Evolutionary conservation across 2,329 filamentous ascomycete species (phyloP), one percentile per base, ranked within the genome.

Genomic region (Ophiostoma australiae): DNA sequence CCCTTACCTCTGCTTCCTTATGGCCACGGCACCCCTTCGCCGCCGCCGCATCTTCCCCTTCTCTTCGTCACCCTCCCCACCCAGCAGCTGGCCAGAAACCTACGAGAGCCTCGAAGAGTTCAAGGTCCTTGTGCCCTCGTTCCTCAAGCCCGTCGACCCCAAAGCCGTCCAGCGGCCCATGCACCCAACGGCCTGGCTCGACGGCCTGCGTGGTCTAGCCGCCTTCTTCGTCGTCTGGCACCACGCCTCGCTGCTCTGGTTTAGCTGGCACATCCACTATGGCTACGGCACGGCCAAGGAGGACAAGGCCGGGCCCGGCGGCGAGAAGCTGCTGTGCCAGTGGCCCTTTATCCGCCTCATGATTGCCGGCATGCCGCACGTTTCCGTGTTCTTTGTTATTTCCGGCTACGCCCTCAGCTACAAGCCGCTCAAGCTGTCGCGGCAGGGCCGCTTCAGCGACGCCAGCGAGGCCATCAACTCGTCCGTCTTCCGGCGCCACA

Each of bases 141-240:
- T 74, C 37, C 61, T 73, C n/a, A 39, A 71, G 20, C 70, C 70
- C 10, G 33, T 2, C 17, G 69, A 70, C 15, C n/a, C 39, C 3
- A 48, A 31, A 1, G 8, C 69, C 17, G 48, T 48, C 17, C n/a
- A 67, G 2, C 71, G 68, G 17, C 70, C 61, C 27, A 68, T 73
- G 48, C 76, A 77, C 37, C 74, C 73, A 7, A 77, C 76, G 20
- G 76, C 76, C 8, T 78, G 77, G 77, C 71, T 78, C 5, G 85
- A 87, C 73, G 85, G 85, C 7, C 78, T 87, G 23, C 79, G 86
- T 75, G 86, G 86, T 7, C 82, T 86, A 70, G 84, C 85, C 4
- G 84, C 85, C 3, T 80, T 87, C 44, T 77, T 87, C 48, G 85
- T 88, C 6, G 87, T 86, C 73, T 79, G 81, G 71, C 82, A 84